phyloP scores from a whole-genome alignment of 1,284 basidiomycete species.

The Leccinum griseonigrum region DNA sequence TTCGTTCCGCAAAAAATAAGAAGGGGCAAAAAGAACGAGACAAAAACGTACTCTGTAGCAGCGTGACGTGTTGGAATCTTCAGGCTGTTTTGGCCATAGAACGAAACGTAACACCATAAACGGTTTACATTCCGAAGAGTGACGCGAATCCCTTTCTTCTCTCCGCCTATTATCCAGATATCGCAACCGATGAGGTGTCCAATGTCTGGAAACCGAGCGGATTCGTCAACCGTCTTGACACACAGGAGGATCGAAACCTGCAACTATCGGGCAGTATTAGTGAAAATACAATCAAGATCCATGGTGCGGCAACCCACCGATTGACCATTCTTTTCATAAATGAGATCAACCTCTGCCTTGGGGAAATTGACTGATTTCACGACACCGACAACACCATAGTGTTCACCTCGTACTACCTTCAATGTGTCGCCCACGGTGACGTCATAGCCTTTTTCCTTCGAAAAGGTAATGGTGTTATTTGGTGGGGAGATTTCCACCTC shows the following conservation, averaged over 20 bases:
- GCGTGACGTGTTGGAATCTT: neutral
- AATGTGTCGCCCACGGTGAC: neutral
- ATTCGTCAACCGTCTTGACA: neutral
- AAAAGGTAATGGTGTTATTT: too few relatives aligned
- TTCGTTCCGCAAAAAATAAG: neutral
- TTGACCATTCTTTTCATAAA: neutral
- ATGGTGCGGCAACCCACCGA: neutral
- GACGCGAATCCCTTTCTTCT: neutral
- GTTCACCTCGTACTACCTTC: neutral
- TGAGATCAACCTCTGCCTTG: neutral
- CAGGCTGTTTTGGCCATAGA: neutral
- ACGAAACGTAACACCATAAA: neutral
- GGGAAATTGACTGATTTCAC: neutral
- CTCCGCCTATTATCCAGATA: constrained; percentile 2
- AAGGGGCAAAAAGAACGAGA: neutral
- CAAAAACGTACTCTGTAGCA: neutral
- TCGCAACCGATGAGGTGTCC: neutral
- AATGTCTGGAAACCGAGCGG: neutral
- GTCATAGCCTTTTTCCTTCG: too few relatives aligned
- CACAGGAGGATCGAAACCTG: neutral
- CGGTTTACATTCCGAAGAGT: neutral
- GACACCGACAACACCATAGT: neutral
- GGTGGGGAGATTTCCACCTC: too few relatives aligned
- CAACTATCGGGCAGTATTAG: neutral
- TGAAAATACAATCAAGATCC: neutral